Conservation (phyloP, 352 stramenopile genomes). For the Lagenidium giganteum region DNA sequence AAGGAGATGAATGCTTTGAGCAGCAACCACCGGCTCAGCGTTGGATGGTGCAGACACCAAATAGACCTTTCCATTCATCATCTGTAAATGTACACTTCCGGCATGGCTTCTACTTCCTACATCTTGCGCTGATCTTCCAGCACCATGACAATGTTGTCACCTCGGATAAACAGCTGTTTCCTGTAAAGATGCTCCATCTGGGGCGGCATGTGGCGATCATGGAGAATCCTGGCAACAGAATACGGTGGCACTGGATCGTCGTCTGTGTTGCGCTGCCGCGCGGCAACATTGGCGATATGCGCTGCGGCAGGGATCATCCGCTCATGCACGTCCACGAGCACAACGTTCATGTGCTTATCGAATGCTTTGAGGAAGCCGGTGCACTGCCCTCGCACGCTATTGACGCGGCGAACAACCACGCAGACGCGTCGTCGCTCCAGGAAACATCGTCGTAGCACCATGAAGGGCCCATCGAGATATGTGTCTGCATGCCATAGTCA, state of each 20-base stretch:
- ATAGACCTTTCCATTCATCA: background rate
- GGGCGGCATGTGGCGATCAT: slow-evolving; percentile 37
- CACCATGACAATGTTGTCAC: slow-evolving; percentile 91
- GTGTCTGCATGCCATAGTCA: slow-evolving; percentile 32
- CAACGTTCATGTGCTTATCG: slow-evolving; percentile 95
- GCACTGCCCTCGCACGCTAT: slow-evolving; percentile 89
- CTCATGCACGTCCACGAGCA: slow-evolving; percentile 89
- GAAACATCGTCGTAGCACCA: slow-evolving; percentile 75
- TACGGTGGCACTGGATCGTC: slow-evolving; percentile 24
- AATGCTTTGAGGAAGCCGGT: slow-evolving; percentile 91
- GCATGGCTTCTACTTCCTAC: slow-evolving; percentile 3
- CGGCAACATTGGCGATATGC: slow-evolving; percentile 12
- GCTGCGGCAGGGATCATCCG: slow-evolving; percentile 47
- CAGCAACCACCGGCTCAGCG: too few relatives aligned
- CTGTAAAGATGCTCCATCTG: slow-evolving; percentile 49
- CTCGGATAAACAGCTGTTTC: slow-evolving; percentile 89
- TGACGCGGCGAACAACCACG: slow-evolving; percentile 87
- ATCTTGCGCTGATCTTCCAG: too few relatives aligned
- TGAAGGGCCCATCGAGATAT: slow-evolving; percentile 83
- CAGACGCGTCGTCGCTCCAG: slow-evolving; percentile 71
- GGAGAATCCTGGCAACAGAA: slow-evolving; percentile 31
- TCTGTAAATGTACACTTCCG: background rate
- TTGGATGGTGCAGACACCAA: too few relatives aligned
- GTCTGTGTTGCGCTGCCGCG: too few relatives aligned
- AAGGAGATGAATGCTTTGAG: too few relatives aligned